Evolutionary conservation across 805 yeast species (phyloP), one percentile per base, ranked within the genome.

Genomic region (Jamesozyma piceae): DNA sequence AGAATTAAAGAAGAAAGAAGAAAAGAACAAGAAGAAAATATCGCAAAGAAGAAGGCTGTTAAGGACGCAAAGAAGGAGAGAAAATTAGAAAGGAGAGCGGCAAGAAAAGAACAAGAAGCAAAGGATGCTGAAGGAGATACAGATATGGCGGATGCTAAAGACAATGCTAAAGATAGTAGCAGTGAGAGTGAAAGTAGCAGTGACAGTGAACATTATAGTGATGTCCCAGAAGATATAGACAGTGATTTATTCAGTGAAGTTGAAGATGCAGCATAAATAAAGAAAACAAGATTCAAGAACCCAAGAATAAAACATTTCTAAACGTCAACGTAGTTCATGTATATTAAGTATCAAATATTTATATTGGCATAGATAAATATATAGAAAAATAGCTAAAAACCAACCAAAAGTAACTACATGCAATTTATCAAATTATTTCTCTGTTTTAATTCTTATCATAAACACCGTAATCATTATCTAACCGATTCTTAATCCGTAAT

Each of bases 1-100:
- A 74, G 72, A 54, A 65, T 82, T 53, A 84, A 80, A 63, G 82
- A 74, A 26, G 71, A 77, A 54, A 77, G 97, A 66, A 76, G 82
- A 59, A 77, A 77, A 50, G 79, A 75, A 55, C 97, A 89, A 64
- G 78, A 77, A 51, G 89, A 73, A 36, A 85, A 88, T 57, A 82
- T 89, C 41, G 73, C 78, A 19, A 77, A 74, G 43, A 89, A 83
- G 72, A 75, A 77, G 49, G 87, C 79, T 39, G 80, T 72, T 55
- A 82, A 82, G 57, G 79, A 75, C 34, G 83, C 78, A 9, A 84
- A 82, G 68, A 80, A 80, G 53, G 77, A 78, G 43, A 77, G 94
- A 54, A 73, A 77, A 64, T 65, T 72, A 65, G 75, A 72, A 52
- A 66, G 80, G 68, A 58, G 74, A 61, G 67, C 57, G 44, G 65